A percentile compares a stretch with the other conserved stretches of the same genome.
phyloP scores from a whole-genome alignment of 2,329 filamentous ascomycete genomes.

The Clathrospora elynae region DNA sequence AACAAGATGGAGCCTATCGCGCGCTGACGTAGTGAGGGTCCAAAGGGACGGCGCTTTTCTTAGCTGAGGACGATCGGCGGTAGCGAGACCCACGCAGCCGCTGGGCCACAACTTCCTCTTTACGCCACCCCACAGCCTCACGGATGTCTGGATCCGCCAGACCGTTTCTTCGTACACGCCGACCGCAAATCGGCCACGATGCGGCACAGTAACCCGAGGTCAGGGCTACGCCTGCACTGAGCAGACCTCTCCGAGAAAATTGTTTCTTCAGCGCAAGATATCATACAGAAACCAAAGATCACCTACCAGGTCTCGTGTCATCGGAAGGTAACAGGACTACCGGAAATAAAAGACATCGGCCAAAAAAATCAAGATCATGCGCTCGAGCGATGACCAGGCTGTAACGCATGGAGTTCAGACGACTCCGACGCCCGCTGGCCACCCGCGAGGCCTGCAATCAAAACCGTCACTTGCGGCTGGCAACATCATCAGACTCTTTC shows the following conservation, averaged over 20 bases:
- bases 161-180: constrained; percentile 7
- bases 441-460: constrained; percentile 23
- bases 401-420: constrained; percentile 24
- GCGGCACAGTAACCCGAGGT: constrained; percentile 24
- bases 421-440: constrained; percentile 14
- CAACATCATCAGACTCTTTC: constrained; percentile 6
- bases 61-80: constrained; percentile 17
- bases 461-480: no score
- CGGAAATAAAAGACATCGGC: constrained; percentile 12
- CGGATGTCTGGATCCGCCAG: constrained; percentile 15
- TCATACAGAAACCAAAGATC: constrained; percentile 3
- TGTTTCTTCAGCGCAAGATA: not conserved
- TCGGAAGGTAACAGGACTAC: constrained; percentile 4
- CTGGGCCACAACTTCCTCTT: constrained; percentile 6
- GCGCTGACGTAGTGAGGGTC: not conserved
- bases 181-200: constrained; percentile 16
- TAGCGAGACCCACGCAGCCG: constrained; percentile 15
- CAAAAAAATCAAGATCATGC: constrained; percentile 29
- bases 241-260: constrained; percentile 4
- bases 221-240: constrained; percentile 17
- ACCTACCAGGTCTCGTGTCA: constrained; percentile 11
- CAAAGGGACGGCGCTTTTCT: constrained; percentile 15
- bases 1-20: constrained; percentile 23
- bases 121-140: constrained; percentile 15
- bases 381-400: constrained; percentile 23